Evolutionary conservation across 2,329 filamentous ascomycete species (phyloP).

Genomic region (Xylariales sp.): DNA sequence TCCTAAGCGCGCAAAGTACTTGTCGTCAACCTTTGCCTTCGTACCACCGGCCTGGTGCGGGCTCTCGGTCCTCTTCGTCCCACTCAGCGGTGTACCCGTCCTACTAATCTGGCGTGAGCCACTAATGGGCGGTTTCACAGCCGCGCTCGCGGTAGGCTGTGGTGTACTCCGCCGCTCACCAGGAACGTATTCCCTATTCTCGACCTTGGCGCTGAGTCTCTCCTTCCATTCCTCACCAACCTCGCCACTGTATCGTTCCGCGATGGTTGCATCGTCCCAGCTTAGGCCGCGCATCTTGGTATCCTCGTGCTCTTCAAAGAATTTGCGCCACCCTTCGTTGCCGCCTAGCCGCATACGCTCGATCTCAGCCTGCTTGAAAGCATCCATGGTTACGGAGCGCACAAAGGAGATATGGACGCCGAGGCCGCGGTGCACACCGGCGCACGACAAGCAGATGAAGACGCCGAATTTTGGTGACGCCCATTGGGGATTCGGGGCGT

Average conservation of each 20-base stretch:
- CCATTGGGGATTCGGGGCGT: constrained; percentile 97
- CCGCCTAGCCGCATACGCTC: constrained; percentile 93
- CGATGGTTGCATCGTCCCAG: constrained; percentile 90
- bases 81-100: constrained; percentile 54
- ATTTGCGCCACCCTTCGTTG: constrained; percentile 86
- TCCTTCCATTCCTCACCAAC: constrained; percentile 97
- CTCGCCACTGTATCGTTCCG: constrained; percentile 89
- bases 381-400: constrained; percentile 97
- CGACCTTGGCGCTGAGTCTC: constrained; percentile 85
- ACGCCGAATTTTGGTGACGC: constrained; percentile 96
- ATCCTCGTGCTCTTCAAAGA: constrained; percentile 80
- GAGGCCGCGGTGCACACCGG: constrained; percentile 91
- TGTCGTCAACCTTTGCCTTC: constrained; percentile 78
- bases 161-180: constrained; percentile 67
- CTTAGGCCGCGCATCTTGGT: constrained; percentile 74
- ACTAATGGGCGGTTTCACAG: constrained; percentile 52
- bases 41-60: constrained; percentile 53
- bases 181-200: constrained; percentile 86
- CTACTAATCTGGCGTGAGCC: constrained; percentile 47
- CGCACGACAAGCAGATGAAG: constrained; percentile 98
- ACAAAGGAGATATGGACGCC: constrained; percentile 99
- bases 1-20: constrained; percentile 89
- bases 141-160: constrained; percentile 48
- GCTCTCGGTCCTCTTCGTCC: constrained; percentile 56
- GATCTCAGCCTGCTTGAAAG: constrained; percentile 93